Evolutionary conservation across 2,329 filamentous ascomycete species (phyloP).

Genomic region (Alternaria gaisen): DNA sequence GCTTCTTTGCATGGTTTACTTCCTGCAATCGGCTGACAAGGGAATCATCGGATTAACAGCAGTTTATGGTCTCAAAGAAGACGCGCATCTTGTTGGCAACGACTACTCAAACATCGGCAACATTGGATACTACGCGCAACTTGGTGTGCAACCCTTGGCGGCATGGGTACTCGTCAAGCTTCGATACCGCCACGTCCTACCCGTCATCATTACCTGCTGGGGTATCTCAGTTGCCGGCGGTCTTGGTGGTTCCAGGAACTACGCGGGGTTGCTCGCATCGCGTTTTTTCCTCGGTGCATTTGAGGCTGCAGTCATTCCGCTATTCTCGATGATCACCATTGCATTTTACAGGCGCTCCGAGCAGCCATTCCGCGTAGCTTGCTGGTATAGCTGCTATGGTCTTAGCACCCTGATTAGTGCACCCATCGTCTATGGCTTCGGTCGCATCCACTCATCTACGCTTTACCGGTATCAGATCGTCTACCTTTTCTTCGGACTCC

Average conservation of each 20-base stretch:
- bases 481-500: slow-evolving; percentile 54
- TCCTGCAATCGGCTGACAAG: slow-evolving; percentile 58
- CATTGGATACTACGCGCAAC: slow-evolving; percentile 61
- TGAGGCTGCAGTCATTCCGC: slow-evolving; percentile 37
- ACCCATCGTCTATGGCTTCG: slow-evolving; percentile 68
- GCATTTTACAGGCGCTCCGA: slow-evolving; percentile 35
- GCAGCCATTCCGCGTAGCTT: slow-evolving; percentile 37
- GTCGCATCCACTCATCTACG: slow-evolving; percentile 60
- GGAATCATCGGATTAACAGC: slow-evolving; percentile 58
- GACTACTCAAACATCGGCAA: slow-evolving; percentile 60
- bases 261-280: slow-evolving; percentile 31
- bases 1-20: slow-evolving; percentile 37
- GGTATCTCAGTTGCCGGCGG: slow-evolving; percentile 49
- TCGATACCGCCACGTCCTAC: slow-evolving; percentile 30
- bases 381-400: slow-evolving; percentile 75
- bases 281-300: slow-evolving; percentile 37
- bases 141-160: slow-evolving; percentile 61
- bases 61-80: slow-evolving; percentile 60
- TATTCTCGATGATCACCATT: slow-evolving; percentile 40
- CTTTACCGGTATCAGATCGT: slow-evolving; percentile 71
- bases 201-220: slow-evolving; percentile 57
- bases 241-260: slow-evolving; percentile 29
- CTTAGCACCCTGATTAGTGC: slow-evolving; percentile 68
- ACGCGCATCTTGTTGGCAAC: slow-evolving; percentile 52
- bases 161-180: slow-evolving; percentile 61